Conservation (phyloP, 768 basidiomycete genomes). For the Chalciporus pseudorubinellus region DNA sequence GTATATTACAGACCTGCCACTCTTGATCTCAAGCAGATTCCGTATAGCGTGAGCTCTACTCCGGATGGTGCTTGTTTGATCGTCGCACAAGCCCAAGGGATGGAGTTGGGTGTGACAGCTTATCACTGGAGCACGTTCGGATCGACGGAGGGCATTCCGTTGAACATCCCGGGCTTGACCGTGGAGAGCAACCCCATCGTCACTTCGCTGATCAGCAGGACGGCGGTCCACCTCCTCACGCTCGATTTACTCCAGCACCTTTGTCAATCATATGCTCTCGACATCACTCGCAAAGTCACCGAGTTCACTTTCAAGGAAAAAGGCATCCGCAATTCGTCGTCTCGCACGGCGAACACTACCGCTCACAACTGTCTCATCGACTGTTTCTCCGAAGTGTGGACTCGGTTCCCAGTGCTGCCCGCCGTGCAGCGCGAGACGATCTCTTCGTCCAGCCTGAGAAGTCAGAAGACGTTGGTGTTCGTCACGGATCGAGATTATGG, state of each 20-base stretch:
- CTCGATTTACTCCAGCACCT: constrained; percentile 30
- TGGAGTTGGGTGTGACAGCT: constrained; percentile 27
- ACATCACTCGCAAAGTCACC: constrained; percentile 50
- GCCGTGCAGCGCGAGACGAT: constrained; percentile 43
- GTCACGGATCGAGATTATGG: constrained; percentile 34
- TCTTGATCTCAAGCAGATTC: constrained; percentile 33
- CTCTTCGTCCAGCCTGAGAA: constrained; percentile 27
- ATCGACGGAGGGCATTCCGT: constrained; percentile 37
- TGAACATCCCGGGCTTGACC: constrained; percentile 29
- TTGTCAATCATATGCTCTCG: constrained; percentile 42
- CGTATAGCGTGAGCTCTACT: constrained; percentile 36
- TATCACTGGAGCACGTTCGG: constrained; percentile 57
- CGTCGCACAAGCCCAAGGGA: constrained; percentile 20
- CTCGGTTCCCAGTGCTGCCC: constrained; percentile 50
- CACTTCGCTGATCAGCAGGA: constrained; percentile 43
- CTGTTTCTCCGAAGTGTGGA: constrained; percentile 52
- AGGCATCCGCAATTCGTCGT: constrained; percentile 12
- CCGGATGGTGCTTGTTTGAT: constrained; percentile 52
- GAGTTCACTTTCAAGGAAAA: constrained; percentile 52
- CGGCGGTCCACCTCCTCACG: constrained; percentile 40
- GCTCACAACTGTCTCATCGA: constrained; percentile 47
- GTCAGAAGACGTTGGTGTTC: constrained; percentile 37
- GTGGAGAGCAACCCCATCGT: constrained; percentile 27
- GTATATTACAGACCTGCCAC: constrained; percentile 45
- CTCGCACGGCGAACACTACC: constrained; percentile 13